These are phyloP conservation scores for Euphorbia peplus DNA, from an alignment of 345 rosid species.

Conservation along the genomic window DNA sequence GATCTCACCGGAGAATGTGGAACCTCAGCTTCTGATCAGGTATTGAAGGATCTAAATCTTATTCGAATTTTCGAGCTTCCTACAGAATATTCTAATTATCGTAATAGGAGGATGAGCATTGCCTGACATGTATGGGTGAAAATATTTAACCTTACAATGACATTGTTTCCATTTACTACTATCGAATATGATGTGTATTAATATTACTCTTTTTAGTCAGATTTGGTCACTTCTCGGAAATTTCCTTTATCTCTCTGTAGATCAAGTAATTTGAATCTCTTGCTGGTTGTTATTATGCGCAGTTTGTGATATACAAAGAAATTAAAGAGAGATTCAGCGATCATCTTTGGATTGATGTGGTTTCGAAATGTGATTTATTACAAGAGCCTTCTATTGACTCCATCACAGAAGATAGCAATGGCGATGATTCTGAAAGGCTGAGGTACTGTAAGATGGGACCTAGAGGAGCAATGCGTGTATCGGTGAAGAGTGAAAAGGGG, in stretches of 20 bases:
- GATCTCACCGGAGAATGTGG: constrained; percentile 98
- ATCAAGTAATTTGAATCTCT: neutral
- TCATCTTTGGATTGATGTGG: constrained; percentile 81
- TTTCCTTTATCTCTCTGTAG: neutral
- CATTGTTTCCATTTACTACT: neutral
- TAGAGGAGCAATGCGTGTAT: constrained; percentile 60
- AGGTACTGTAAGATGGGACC: constrained; percentile 70
- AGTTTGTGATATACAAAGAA: constrained; percentile 81
- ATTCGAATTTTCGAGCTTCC: neutral
- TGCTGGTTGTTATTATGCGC: constrained; percentile 23
- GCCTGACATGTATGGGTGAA: neutral
- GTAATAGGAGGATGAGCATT: neutral
- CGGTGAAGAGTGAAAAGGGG: constrained; percentile 64
- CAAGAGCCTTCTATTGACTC: constrained; percentile 52
- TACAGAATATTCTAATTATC: neutral
- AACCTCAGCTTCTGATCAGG: constrained; percentile 91
- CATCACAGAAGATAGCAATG: constrained; percentile 49
- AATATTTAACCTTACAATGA: neutral
- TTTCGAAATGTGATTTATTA: constrained; percentile 83
- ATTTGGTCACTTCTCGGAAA: neutral
- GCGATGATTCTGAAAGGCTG: constrained; percentile 46
- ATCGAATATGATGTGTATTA: neutral
- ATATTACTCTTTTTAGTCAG: neutral
- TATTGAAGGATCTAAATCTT: constrained; percentile 14
- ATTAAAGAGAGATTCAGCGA: constrained; percentile 63